phyloP scores from a whole-genome alignment of 495 filamentous ascomycete genomes.

The Delitschia confertaspora region DNA sequence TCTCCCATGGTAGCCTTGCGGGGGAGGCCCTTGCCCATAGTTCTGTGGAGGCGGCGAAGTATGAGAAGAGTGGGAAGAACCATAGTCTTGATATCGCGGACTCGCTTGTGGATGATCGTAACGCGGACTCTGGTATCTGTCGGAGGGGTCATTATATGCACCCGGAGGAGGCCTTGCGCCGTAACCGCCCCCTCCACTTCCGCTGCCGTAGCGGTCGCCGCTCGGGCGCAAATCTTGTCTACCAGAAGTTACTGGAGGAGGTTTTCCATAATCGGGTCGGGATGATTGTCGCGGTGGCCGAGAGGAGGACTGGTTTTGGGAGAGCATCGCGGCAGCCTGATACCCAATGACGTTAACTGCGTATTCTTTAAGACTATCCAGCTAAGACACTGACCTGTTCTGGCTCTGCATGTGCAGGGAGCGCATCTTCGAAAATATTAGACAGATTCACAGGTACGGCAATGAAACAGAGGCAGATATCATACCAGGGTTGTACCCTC shows the following conservation, averaged over 20 bases:
- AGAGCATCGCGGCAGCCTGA: conserved; percentile 24
- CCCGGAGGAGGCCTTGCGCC: conserved; percentile 22
- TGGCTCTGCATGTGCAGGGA: conserved; percentile 94
- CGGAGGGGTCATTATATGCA: conserved; percentile 25
- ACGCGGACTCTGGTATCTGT: conserved; percentile 31
- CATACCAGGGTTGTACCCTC: conserved; percentile 84
- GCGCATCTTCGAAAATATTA: too few species aligned
- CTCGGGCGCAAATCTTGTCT: conserved; percentile 23
- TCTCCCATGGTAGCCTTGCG: conserved; percentile 37
- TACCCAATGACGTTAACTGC: background rate
- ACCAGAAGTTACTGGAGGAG: conserved; percentile 27
- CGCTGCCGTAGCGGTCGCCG: conserved; percentile 26
- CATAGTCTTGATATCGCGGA: conserved; percentile 34
- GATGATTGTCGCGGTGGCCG: conserved; percentile 20
- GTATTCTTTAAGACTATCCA: background rate
- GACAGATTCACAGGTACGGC: too few species aligned
- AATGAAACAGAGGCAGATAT: too few species aligned
- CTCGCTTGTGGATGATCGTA: conserved; percentile 34
- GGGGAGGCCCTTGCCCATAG: conserved; percentile 52
- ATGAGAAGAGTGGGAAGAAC: too few species aligned
- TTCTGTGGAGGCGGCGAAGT: conserved; percentile 53
- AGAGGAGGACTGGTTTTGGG: conserved; percentile 7
- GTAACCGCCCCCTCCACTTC: conserved; percentile 20
- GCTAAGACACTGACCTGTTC: conserved; percentile 58
- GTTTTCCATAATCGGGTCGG: conserved; percentile 33